phyloP scores from a whole-genome alignment of 1,139 yeast genomes.

The Yamadazyma friedrichii region DNA sequence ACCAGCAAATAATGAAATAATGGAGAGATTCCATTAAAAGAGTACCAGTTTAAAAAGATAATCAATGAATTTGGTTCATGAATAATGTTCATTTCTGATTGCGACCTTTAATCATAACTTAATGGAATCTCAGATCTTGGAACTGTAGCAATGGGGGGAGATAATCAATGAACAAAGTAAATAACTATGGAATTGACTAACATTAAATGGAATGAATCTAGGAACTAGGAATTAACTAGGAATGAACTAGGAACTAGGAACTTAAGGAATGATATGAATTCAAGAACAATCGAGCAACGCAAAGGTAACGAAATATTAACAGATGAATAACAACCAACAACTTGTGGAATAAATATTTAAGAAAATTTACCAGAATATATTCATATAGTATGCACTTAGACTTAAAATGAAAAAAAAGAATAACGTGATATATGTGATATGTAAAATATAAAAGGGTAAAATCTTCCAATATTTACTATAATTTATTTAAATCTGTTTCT shows the following conservation, averaged over 20 bases:
- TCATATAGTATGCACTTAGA: conserved; percentile 2
- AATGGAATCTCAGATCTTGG: conserved; percentile 7
- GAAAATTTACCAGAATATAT: neutral
- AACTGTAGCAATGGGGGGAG: neutral
- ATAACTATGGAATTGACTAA: neutral
- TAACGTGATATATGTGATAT: too few relatives aligned
- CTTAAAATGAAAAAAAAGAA: neutral
- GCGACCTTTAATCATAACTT: conserved; percentile 1
- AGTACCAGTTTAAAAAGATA: conserved; percentile 9
- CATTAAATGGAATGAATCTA: too few relatives aligned
- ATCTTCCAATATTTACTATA: conserved; percentile 7
- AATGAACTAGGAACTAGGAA: neutral
- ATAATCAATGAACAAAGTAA: neutral
- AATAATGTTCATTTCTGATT: conserved; percentile 10
- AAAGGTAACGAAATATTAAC: too few relatives aligned
- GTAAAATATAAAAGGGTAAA: conserved; percentile 5
- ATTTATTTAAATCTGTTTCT: conserved; percentile 4
- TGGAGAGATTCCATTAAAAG: conserved; percentile 10
- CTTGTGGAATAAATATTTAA: too few relatives aligned
- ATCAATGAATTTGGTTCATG: conserved; percentile 10
- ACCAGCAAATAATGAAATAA: conserved; percentile 7
- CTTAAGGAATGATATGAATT: too few relatives aligned
- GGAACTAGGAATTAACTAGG: neutral
- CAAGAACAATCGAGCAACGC: neutral
- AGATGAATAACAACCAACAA: too few relatives aligned